Percentiles rank a stretch among this genome's conserved stretches.
These are phyloP conservation scores for Lentithecium fluviatile DNA, from an alignment of 495 filamentous ascomycete genomes.

Conservation along the genomic window DNA sequence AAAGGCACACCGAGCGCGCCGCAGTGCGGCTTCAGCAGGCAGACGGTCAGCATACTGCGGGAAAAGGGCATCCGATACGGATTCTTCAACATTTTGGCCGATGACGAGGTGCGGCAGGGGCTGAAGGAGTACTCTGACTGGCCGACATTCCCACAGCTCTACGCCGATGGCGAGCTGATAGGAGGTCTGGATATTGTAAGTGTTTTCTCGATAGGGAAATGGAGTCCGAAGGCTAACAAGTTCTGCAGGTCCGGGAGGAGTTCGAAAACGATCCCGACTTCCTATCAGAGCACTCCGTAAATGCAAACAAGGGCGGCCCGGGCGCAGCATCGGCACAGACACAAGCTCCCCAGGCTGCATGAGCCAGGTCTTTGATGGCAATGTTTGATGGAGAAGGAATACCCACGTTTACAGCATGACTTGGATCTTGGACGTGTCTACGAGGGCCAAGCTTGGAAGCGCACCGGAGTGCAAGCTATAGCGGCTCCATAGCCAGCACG, in stretches of 20 bases:
- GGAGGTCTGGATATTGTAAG: conserved; percentile 94
- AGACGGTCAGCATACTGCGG: conserved; percentile 79
- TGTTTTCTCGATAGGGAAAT: not conserved
- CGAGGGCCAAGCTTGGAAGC: too few relatives aligned
- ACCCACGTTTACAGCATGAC: too few relatives aligned
- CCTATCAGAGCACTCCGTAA: conserved; percentile 64
- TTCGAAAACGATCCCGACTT: conserved; percentile 69
- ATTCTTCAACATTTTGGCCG: conserved; percentile 97
- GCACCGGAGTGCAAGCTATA: too few relatives aligned
- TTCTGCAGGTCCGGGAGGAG: conserved; percentile 60
- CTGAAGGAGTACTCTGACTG: conserved; percentile 93
- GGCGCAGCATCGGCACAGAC: not conserved
- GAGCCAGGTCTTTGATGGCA: not conserved
- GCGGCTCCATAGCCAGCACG: too few relatives aligned
- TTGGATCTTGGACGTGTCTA: too few relatives aligned
- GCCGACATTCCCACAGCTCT: conserved; percentile 95
- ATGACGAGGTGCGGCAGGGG: conserved; percentile 95
- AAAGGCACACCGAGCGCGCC: conserved; percentile 86
- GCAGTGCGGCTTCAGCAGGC: conserved; percentile 92
- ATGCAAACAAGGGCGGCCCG: conserved; percentile 7
- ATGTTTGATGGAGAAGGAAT: too few relatives aligned
- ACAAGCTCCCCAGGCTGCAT: not conserved
- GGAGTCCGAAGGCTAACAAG: conserved; percentile 10
- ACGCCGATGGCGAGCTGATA: conserved; percentile 77
- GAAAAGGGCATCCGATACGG: conserved; percentile 91